A percentile compares a stretch with the other conserved stretches of the same genome.
Evolutionary conservation across 805 yeast genomes (phyloP).

Genomic region (Yarrowia keelungensis): DNA sequence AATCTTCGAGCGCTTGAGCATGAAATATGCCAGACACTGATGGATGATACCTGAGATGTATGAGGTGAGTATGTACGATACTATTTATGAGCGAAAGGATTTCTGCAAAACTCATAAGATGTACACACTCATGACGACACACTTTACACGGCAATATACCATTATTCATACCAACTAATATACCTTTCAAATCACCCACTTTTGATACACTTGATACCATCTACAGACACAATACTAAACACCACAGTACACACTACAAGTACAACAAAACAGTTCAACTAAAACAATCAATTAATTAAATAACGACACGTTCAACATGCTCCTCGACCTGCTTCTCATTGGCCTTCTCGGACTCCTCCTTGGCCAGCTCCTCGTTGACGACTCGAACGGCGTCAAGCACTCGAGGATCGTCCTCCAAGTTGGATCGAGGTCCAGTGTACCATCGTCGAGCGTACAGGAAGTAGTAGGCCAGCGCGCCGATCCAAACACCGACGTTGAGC

Average conservation of each 20-base stretch:
- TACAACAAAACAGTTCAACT: not conserved
- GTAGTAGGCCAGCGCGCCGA: constrained; percentile 61
- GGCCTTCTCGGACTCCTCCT: constrained; percentile 28
- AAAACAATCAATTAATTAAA: constrained; percentile 15
- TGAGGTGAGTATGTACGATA: too few relatives aligned
- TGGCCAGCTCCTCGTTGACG: constrained; percentile 20
- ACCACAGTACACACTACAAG: not conserved
- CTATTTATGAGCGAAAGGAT: too few relatives aligned
- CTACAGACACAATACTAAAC: not conserved
- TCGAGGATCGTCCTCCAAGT: constrained; percentile 41
- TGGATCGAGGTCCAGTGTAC: constrained; percentile 62
- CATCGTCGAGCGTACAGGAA: constrained; percentile 59
- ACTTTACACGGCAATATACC: too few relatives aligned
- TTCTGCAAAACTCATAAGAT: too few relatives aligned
- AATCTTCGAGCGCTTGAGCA: too few relatives aligned
- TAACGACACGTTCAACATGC: constrained; percentile 26
- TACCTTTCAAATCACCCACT: too few relatives aligned
- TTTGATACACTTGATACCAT: too few relatives aligned
- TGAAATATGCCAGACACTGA: too few relatives aligned
- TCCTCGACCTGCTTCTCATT: constrained; percentile 11
- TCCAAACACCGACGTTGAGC: constrained; percentile 67
- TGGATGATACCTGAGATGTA: too few relatives aligned
- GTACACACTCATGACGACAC: too few relatives aligned
- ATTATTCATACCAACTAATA: too few relatives aligned
- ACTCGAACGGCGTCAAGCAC: constrained; percentile 35